These are phyloP conservation scores for Magnolia kwangsiensis DNA, from an alignment of 164 flowering plant species.

Conservation along the genomic window DNA sequence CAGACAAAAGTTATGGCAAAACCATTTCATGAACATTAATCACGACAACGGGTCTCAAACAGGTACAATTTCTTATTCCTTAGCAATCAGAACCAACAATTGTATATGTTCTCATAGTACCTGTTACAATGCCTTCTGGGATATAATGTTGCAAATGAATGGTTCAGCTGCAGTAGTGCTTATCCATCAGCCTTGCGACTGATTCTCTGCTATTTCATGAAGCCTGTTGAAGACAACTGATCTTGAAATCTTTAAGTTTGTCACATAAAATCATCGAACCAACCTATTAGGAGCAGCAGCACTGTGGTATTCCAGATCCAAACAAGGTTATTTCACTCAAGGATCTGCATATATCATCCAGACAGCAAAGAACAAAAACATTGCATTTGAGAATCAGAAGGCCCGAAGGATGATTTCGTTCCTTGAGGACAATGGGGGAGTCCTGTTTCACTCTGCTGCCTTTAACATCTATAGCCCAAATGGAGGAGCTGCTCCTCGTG, in stretches of 20 bases:
- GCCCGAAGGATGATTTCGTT: conserved; percentile 2
- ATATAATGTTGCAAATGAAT: conserved; percentile 6
- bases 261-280: neutral
- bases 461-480: conserved; percentile 12
- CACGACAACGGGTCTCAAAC: conserved; percentile 8
- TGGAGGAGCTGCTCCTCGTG: neutral
- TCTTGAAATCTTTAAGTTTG: conserved; percentile 7
- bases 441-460: conserved; percentile 7
- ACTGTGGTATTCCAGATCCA: conserved; percentile 1
- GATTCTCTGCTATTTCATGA: conserved; percentile 7
- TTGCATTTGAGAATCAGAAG: conserved; percentile 6
- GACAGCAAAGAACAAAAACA: conserved; percentile 4
- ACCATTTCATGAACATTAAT: conserved; percentile 1
- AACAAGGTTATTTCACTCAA: conserved; percentile 4
- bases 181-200: conserved; percentile 3
- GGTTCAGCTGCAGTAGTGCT: conserved; percentile 12
- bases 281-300: conserved; percentile 4
- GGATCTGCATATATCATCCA: neutral
- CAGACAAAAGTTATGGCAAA: neutral
- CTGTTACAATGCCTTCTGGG: conserved; percentile 14
- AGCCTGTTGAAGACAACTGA: conserved; percentile 7
- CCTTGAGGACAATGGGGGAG: neutral
- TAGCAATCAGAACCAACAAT: conserved; percentile 7
- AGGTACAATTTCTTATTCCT: conserved; percentile 12
- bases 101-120: conserved; percentile 10